These are phyloP conservation scores for Kwoniella sp. DNA, from an alignment of 768 basidiomycete species.

Conservation along the genomic window DNA sequence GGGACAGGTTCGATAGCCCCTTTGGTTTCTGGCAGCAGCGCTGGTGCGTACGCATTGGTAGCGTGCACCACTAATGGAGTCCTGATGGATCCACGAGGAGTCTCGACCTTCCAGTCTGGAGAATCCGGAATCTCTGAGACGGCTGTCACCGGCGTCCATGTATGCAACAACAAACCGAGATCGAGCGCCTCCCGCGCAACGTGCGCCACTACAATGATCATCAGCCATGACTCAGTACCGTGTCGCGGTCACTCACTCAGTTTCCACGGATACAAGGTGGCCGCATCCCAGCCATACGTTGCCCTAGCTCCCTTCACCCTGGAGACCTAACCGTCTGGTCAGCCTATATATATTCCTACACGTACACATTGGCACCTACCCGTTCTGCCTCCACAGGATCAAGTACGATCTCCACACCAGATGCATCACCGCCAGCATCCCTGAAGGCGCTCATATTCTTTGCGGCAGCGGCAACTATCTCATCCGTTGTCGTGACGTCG, in stretches of 20 bases:
- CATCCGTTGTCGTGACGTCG: constrained; percentile 42
- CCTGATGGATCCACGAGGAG: constrained; percentile 66
- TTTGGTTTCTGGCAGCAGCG: constrained; percentile 69
- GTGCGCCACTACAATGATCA: constrained; percentile 16
- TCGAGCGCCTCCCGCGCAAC: constrained; percentile 30
- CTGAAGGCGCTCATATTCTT: constrained; percentile 41
- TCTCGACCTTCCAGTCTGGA: constrained; percentile 62
- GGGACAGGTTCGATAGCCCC: constrained; percentile 38
- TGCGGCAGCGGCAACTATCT: constrained; percentile 27
- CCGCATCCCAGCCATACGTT: constrained; percentile 31
- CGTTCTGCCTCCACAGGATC: constrained; percentile 45
- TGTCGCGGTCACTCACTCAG: constrained; percentile 18
- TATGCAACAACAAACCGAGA: constrained; percentile 29
- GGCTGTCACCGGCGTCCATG: constrained; percentile 51
- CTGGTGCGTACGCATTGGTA: constrained; percentile 78
- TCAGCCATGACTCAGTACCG: background rate
- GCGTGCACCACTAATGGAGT: constrained; percentile 76
- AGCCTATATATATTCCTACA: too few relatives aligned
- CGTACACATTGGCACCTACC: too few relatives aligned
- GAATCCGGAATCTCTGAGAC: constrained; percentile 1
- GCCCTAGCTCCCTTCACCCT: constrained; percentile 25
- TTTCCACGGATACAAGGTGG: constrained; percentile 40
- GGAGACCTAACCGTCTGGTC: constrained; percentile 3
- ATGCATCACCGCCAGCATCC: constrained; percentile 51
- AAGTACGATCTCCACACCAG: constrained; percentile 40